A percentile compares a stretch with the other conserved stretches of the same genome.
phyloP scores from a whole-genome alignment of 2,329 filamentous ascomycete genomes.

The Penicillium sp. region DNA sequence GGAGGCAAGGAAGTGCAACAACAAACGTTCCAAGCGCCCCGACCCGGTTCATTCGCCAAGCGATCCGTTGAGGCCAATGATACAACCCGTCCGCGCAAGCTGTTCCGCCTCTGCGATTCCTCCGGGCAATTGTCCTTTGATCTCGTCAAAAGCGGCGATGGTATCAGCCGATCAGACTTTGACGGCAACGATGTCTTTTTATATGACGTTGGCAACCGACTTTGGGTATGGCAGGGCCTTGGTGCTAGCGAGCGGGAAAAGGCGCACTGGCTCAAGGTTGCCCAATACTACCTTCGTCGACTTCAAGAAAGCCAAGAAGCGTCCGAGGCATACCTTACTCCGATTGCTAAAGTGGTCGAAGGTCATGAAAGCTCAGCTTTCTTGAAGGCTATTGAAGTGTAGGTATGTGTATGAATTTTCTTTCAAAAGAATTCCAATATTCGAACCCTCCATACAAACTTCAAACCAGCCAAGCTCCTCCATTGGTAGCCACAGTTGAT shows the following conservation, averaged over 20 bases:
- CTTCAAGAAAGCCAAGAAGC: slow-evolving; percentile 29
- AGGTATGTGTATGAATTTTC: slow-evolving; percentile 10
- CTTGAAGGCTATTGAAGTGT: slow-evolving; percentile 30
- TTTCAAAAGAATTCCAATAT: not conserved
- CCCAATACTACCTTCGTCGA: slow-evolving; percentile 35
- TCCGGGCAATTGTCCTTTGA: slow-evolving; percentile 62
- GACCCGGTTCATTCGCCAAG: slow-evolving; percentile 40
- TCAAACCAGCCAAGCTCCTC: slow-evolving; percentile 16
- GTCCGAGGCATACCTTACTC: slow-evolving; percentile 31
- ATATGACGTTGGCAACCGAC: slow-evolving; percentile 58
- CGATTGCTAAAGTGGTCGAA: slow-evolving; percentile 37
- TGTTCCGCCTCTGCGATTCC: slow-evolving; percentile 67
- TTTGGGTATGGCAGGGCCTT: slow-evolving; percentile 70
- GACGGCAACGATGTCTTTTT: slow-evolving; percentile 66
- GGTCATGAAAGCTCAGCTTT: slow-evolving; percentile 37
- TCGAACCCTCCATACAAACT: not conserved
- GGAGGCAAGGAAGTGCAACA: slow-evolving; percentile 53
- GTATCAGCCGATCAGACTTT: slow-evolving; percentile 54
- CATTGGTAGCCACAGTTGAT: slow-evolving; percentile 50
- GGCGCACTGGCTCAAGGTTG: slow-evolving; percentile 56
- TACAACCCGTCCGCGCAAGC: slow-evolving; percentile 43
- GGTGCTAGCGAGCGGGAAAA: slow-evolving; percentile 63
- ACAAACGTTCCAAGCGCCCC: slow-evolving; percentile 46
- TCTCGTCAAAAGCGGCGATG: slow-evolving; percentile 59
- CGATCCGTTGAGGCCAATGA: slow-evolving; percentile 14